Evolutionary conservation across 768 basidiomycete species (phyloP), one percentile per base, ranked within the genome.

Genomic region (Tremella mesenterica): DNA sequence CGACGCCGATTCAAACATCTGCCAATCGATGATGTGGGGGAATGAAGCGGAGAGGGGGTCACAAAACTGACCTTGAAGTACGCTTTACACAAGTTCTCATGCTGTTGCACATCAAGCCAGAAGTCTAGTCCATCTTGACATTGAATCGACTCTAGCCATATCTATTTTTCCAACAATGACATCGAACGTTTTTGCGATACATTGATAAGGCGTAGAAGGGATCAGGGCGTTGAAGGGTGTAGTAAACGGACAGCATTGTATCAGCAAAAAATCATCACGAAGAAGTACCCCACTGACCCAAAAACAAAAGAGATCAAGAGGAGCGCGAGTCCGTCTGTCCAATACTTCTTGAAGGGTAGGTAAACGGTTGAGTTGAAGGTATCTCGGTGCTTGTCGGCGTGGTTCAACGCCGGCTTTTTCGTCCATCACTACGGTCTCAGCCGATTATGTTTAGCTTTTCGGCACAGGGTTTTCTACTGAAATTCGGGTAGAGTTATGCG

Each of bases 21-120:
- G 52, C 20, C 52, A 8, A 14, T 34, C 31, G 16, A 47, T 25
- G 5, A 21, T 36, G 33, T 34, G 33, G 33, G 20, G 29, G 10
- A 34, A 9, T 3, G 26, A 41, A 31, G 13, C 6, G 9, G 29
- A 34, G 21, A 7, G n/a, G 21, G 13, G 21, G 2, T 41, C 14
- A 12, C 20, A 28, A 16, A 20, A 31, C 69, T 57, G 55, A 73
- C 73, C 67, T 96, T 95, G 82, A 99, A 97, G 75, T 97, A 97
- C 7, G 93, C 95, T 56, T 92, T 81, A 74, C 93, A 97, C 29
- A 99, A 82, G 71, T 96, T 96, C 76, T 97, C 95, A 72, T 99
- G 95, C 75, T 97, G 95, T 64, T 95, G 91, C 5, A 97, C 95
- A 72, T 99, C 95, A 26, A 99, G 81, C 92, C 93, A 97, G 66